phyloP scores from a whole-genome alignment of 1,284 basidiomycete species.

The Cutaneotrichosporon sp. region DNA sequence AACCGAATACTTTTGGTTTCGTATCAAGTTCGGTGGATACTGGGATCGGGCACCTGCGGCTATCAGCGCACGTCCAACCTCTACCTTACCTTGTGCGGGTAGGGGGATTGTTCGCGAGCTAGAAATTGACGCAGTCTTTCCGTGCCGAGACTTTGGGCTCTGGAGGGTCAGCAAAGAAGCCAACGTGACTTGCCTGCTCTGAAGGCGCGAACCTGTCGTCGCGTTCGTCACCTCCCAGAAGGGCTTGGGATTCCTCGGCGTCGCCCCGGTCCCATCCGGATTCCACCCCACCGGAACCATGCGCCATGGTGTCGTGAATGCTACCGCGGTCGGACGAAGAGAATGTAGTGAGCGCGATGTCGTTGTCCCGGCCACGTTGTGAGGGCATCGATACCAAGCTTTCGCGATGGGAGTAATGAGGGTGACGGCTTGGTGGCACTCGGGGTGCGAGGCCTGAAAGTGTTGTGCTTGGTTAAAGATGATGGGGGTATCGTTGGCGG shows the following conservation, averaged over 20 bases:
- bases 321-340: not conserved
- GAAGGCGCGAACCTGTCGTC: not conserved
- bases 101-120: conserved; percentile 1
- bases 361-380: conserved; percentile 6
- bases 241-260: conserved; percentile 12
- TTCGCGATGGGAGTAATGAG: not conserved
- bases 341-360: conserved; percentile 12
- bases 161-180: not conserved
- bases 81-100: not conserved
- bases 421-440: not conserved
- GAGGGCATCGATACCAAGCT: conserved; percentile 11
- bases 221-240: conserved; percentile 1
- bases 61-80: not conserved
- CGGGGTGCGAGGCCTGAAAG: not conserved
- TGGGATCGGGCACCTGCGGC: conserved; percentile 33
- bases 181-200: not conserved
- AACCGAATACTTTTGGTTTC: conserved; percentile 97
- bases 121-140: not conserved
- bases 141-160: not conserved
- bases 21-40: conserved; percentile 75
- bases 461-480: not conserved
- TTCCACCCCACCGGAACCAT: not conserved
- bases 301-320: not conserved
- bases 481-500: not conserved
- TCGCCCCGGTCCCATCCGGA: not conserved